Percentiles rank a stretch among this genome's conserved stretches.
Conservation (phyloP, 2,329 filamentous ascomycete genomes). For the Claviceps arundinis region DNA sequence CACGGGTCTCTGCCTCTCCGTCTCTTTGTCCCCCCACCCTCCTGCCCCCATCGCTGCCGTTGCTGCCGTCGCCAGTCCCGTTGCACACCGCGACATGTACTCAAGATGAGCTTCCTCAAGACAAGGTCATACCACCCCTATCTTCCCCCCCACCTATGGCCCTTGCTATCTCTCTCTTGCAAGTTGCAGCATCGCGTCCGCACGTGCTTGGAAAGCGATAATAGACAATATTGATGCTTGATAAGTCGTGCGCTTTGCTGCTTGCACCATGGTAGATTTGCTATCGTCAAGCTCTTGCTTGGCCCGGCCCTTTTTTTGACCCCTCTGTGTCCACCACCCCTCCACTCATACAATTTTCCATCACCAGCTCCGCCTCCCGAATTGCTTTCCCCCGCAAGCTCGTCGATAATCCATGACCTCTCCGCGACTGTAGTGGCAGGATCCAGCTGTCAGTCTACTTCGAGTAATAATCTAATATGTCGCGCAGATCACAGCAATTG, state of each 20-base stretch:
- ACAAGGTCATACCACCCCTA: slow-evolving; percentile 20
- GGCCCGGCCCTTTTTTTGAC: background rate
- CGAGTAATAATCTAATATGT: slow-evolving; percentile 3
- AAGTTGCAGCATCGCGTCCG: too few relatives aligned
- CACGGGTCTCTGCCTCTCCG: background rate
- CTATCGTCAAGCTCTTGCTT: background rate
- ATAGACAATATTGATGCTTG: too few relatives aligned
- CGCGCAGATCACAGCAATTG: slow-evolving; percentile 38
- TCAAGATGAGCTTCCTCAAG: slow-evolving; percentile 31
- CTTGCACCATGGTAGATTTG: background rate
- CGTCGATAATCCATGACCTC: slow-evolving; percentile 1
- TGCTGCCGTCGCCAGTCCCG: slow-evolving; percentile 11
- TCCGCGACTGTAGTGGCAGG: slow-evolving; percentile 3
- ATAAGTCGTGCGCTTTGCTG: background rate
- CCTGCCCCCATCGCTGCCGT: background rate
- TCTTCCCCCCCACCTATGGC: background rate
- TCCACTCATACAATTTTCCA: background rate
- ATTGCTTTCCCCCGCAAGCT: background rate
- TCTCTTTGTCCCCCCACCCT: background rate
- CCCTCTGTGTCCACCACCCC: background rate
- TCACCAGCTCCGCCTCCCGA: slow-evolving; percentile 3
- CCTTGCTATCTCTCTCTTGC: background rate
- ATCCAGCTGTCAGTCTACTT: slow-evolving; percentile 8
- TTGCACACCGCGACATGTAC: slow-evolving; percentile 22
- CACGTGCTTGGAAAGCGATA: too few relatives aligned